These are phyloP conservation scores for Hanseniaspora guilliermondii DNA, from an alignment of 805 yeast species.

Conservation along the genomic window DNA sequence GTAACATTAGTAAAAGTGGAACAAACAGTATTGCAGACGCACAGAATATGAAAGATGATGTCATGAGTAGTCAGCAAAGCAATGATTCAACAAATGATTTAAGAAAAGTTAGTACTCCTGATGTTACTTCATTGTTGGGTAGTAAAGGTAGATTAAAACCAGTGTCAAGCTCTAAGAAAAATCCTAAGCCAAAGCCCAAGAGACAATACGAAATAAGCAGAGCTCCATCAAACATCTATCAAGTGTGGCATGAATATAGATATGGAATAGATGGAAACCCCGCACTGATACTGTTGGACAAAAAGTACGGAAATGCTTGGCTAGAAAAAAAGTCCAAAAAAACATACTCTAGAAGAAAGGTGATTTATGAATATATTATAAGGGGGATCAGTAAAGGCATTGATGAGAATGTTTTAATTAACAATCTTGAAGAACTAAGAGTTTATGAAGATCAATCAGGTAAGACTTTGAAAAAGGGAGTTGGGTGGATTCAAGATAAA, in stretches of 20 bases:
- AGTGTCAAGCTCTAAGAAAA: neutral
- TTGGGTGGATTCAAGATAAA: slow-evolving; percentile 29
- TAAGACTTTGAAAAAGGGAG: slow-evolving; percentile 25
- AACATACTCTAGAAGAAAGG: slow-evolving; percentile 28
- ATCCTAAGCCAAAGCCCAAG: slow-evolving; percentile 5
- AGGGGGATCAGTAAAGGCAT: slow-evolving; percentile 27
- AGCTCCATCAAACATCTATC: slow-evolving; percentile 12
- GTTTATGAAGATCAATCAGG: slow-evolving; percentile 26
- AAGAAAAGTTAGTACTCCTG: slow-evolving; percentile 7
- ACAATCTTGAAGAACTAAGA: slow-evolving; percentile 23
- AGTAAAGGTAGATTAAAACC: slow-evolving; percentile 5
- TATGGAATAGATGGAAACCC: slow-evolving; percentile 33
- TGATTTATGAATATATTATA: slow-evolving; percentile 27
- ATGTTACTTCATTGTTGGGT: neutral
- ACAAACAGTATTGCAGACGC: neutral
- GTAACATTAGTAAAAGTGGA: neutral
- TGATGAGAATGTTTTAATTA: slow-evolving; percentile 27
- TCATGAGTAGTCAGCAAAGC: neutral
- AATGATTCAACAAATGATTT: neutral
- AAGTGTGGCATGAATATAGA: slow-evolving; percentile 31
- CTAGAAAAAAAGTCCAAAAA: slow-evolving; percentile 28
- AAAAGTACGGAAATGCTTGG: slow-evolving; percentile 33
- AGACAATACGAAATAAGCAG: slow-evolving; percentile 7
- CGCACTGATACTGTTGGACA: slow-evolving; percentile 31
- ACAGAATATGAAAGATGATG: neutral